A percentile compares a stretch with the other conserved stretches of the same genome.
Conservation (phyloP, 352 stramenopile genomes). For the Peronospora belbahrii region DNA sequence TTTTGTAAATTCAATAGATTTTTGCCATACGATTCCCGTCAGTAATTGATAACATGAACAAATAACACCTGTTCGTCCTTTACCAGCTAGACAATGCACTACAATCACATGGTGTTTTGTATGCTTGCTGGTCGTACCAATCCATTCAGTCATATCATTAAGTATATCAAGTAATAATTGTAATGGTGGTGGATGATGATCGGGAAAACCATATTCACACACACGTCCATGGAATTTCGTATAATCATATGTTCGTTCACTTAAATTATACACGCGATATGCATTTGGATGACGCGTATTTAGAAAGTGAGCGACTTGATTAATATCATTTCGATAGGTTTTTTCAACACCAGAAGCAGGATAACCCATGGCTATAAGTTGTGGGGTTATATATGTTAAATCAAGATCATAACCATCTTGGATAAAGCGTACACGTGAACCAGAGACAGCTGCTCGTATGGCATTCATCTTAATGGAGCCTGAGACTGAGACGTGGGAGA, state of each 20-base stretch:
- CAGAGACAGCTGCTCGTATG: constrained; percentile 64
- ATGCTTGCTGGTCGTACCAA: constrained; percentile 43
- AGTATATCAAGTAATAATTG: constrained; percentile 76
- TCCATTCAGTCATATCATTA: constrained; percentile 80
- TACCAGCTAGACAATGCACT: constrained; percentile 73
- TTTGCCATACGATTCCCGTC: constrained; percentile 65
- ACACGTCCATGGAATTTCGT: constrained; percentile 64
- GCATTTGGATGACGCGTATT: constrained; percentile 53
- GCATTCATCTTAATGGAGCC: too few species aligned
- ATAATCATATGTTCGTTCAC: constrained; percentile 75
- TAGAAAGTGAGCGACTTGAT: constrained; percentile 59
- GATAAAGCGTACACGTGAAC: constrained; percentile 77
- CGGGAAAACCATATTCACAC: constrained; percentile 67
- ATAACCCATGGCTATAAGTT: constrained; percentile 79
- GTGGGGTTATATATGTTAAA: constrained; percentile 79
- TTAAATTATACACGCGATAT: constrained; percentile 82
- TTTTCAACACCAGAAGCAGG: constrained; percentile 76
- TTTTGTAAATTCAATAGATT: constrained; percentile 58
- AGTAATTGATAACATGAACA: constrained; percentile 78
- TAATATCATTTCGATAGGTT: constrained; percentile 82
- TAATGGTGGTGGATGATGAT: constrained; percentile 73
- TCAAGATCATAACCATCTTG: constrained; percentile 80
- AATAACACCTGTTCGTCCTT: constrained; percentile 74
- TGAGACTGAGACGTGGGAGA: too few species aligned
- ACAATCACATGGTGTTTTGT: constrained; percentile 79